Evolutionary conservation across 257 asterid genomes (phyloP).

Genomic region (Rubia yunnanensis): DNA sequence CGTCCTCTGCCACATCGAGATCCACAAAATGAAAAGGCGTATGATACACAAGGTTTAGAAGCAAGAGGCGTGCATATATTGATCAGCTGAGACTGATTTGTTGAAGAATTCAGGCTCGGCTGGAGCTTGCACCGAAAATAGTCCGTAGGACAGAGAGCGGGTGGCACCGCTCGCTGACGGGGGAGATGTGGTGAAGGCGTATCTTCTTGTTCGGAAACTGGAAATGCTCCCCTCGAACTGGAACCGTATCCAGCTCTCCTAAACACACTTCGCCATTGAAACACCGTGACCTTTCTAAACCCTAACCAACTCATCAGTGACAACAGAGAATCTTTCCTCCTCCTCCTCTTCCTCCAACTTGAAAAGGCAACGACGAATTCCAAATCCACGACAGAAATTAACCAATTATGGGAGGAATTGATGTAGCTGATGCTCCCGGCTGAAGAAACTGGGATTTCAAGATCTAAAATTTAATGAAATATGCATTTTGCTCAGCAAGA

Average conservation of each 20-base stretch:
- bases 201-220: conserved; percentile 85
- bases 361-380: neutral
- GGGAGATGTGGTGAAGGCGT: conserved; percentile 59
- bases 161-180: conserved; percentile 66
- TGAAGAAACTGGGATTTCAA: too few species aligned
- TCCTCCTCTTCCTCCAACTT: neutral
- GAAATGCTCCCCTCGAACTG: conserved; percentile 50
- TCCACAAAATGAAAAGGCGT: neutral
- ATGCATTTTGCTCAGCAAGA: too few species aligned
- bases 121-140: conserved; percentile 82
- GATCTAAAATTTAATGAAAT: too few species aligned
- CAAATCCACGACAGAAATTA: neutral
- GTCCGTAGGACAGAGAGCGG: conserved; percentile 81
- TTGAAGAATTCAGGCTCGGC: conserved; percentile 37
- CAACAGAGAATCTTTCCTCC: neutral
- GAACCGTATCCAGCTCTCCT: conserved; percentile 70
- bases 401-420: too few species aligned
- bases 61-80: conserved; percentile 78
- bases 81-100: conserved; percentile 54
- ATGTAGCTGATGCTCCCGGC: too few species aligned
- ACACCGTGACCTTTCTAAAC: conserved; percentile 64
- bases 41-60: conserved; percentile 25
- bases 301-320: conserved; percentile 73
- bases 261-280: conserved; percentile 57
- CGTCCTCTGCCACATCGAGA: neutral